Conservation (phyloP, 2,329 filamentous ascomycete species). For the Trichoderma guizhouense region DNA sequence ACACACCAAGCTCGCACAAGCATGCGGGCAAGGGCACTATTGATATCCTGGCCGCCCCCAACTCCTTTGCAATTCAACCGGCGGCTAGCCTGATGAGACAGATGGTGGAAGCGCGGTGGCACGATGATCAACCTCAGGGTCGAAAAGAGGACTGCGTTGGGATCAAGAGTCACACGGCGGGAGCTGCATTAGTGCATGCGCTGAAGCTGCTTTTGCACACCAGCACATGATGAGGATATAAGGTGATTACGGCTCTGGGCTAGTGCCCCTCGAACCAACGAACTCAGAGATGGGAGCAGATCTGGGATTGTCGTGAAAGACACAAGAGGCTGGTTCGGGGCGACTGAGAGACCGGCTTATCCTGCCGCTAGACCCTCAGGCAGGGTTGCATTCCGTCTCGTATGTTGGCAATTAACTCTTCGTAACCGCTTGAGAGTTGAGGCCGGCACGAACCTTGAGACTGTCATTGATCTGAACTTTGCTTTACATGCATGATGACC, state of each 20-base stretch:
- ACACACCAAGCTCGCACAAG: neutral
- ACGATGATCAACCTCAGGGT: neutral
- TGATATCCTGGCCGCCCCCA: neutral
- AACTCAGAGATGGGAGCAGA: neutral
- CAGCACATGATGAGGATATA: constrained; percentile 12
- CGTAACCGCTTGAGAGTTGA: neutral
- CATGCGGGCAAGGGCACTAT: neutral
- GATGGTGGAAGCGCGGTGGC: neutral
- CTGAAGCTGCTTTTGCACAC: neutral
- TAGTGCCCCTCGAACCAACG: neutral
- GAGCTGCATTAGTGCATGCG: constrained; percentile 14
- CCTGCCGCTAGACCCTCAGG: neutral
- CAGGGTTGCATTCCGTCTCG: neutral
- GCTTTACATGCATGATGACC: neutral
- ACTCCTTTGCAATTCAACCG: neutral
- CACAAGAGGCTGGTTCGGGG: neutral
- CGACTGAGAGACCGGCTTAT: neutral
- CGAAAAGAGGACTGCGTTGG: neutral
- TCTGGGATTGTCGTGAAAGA: neutral
- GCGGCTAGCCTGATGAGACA: neutral
- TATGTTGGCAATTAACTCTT: neutral
- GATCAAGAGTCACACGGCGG: constrained; percentile 14
- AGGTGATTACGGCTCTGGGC: neutral
- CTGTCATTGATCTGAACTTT: neutral
- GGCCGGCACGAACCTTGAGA: neutral